A percentile compares a stretch with the other conserved stretches of the same genome.
Conservation (phyloP, 2,329 filamentous ascomycete species). For the Aureobasidium sp. region DNA sequence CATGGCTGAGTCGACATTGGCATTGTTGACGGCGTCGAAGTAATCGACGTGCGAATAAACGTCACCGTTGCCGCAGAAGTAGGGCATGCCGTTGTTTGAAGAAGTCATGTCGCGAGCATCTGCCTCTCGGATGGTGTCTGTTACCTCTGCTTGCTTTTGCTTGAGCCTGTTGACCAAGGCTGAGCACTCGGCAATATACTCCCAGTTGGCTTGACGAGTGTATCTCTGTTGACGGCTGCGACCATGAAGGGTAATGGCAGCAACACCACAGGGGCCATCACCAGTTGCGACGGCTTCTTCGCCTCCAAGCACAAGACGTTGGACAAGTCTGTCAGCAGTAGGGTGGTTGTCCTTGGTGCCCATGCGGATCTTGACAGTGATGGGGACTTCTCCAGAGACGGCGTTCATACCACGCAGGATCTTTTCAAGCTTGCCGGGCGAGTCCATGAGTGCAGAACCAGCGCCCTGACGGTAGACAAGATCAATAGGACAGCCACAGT, state of each 20-base stretch:
- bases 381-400: conserved; percentile 82
- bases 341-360: conserved; percentile 75
- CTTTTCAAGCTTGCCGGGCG: conserved; percentile 80
- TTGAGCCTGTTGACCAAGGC: conserved; percentile 77
- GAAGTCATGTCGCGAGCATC: conserved; percentile 68
- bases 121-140: conserved; percentile 71
- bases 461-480: conserved; percentile 82
- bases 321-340: conserved; percentile 72
- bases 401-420: conserved; percentile 95
- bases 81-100: conserved; percentile 61
- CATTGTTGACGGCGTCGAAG: conserved; percentile 65
- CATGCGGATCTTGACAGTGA: conserved; percentile 91
- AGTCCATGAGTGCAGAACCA: conserved; percentile 86
- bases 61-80: conserved; percentile 94
- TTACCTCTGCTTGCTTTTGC: conserved; percentile 54
- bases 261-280: conserved; percentile 73
- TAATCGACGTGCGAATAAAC: conserved; percentile 92
- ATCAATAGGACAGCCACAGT: conserved; percentile 96
- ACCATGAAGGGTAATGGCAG: conserved; percentile 92
- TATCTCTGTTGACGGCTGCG: conserved; percentile 92
- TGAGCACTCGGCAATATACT: conserved; percentile 85
- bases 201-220: conserved; percentile 86
- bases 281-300: conserved; percentile 59
- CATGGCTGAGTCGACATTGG: conserved; percentile 90
- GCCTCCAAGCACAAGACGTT: conserved; percentile 74